Evolutionary conservation across 768 basidiomycete species (phyloP).

Genomic region (Pluteus cervinus): DNA sequence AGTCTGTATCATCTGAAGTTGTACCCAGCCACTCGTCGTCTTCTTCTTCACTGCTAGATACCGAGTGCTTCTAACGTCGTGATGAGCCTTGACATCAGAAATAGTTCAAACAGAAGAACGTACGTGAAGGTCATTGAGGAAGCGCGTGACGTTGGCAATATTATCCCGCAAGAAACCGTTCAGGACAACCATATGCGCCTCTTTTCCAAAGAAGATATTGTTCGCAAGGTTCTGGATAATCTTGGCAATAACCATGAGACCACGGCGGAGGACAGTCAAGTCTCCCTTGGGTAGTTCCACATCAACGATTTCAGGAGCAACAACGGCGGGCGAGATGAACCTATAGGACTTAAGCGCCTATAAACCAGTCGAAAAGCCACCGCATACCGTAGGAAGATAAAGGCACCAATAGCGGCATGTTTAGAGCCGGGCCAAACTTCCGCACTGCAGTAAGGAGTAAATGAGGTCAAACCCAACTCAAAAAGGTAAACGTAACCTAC

Average conservation of each 20-base stretch:
- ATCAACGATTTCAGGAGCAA: conserved; percentile 80
- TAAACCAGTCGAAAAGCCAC: background rate
- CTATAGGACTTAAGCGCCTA: conserved; percentile 31
- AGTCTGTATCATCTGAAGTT: conserved; percentile 80
- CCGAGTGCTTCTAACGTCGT: conserved; percentile 35
- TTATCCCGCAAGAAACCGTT: conserved; percentile 72
- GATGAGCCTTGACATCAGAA: background rate
- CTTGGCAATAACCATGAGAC: conserved; percentile 83
- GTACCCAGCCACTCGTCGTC: conserved; percentile 69
- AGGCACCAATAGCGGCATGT: conserved; percentile 80
- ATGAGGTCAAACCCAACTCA: conserved; percentile 2
- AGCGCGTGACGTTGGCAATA: conserved; percentile 68
- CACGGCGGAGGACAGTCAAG: conserved; percentile 52
- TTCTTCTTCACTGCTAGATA: conserved; percentile 44
- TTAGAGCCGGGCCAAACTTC: conserved; percentile 75
- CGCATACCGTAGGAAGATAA: conserved; percentile 78
- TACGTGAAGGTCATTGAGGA: conserved; percentile 72
- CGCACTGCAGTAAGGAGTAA: conserved; percentile 27
- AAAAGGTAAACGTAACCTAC: conserved; percentile 38
- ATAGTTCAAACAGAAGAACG: conserved; percentile 13
- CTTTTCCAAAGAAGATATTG: conserved; percentile 90
- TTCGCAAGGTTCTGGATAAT: conserved; percentile 92
- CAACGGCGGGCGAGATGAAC: conserved; percentile 89
- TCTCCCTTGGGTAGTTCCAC: conserved; percentile 68
- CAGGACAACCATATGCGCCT: conserved; percentile 75